Percentiles rank a stretch among this genome's conserved stretches.
Evolutionary conservation across 495 filamentous ascomycete genomes (phyloP).

Genomic region (Corynascus novoguineensis): DNA sequence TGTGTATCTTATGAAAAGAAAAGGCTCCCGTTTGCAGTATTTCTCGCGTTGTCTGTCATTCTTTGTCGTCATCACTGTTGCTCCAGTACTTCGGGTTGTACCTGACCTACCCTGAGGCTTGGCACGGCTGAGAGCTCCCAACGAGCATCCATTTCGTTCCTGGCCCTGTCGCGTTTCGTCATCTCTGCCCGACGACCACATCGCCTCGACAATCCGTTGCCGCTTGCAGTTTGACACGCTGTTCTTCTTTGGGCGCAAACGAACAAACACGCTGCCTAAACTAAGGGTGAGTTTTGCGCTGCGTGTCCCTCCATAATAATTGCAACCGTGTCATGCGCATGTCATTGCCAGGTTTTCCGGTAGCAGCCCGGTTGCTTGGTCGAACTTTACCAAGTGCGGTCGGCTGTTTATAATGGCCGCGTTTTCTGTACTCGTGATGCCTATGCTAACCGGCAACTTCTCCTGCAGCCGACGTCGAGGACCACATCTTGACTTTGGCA

Average conservation of each 20-base stretch:
- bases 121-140: constrained; percentile 16
- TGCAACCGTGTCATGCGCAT: constrained; percentile 15
- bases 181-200: constrained; percentile 22
- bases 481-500: too few relatives aligned
- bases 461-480: neutral
- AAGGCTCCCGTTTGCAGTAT: too few relatives aligned
- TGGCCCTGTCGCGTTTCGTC: constrained; percentile 16
- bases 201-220: neutral
- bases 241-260: constrained; percentile 11
- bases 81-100: too few relatives aligned
- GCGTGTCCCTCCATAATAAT: neutral
- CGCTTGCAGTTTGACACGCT: constrained; percentile 9
- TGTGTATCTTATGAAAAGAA: too few relatives aligned
- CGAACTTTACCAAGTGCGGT: neutral
- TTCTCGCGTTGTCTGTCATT: neutral
- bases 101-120: constrained; percentile 10
- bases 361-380: too few relatives aligned
- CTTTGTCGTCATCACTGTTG: neutral
- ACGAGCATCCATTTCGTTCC: constrained; percentile 5
- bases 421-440: neutral
- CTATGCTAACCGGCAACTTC: constrained; percentile 1
- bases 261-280: constrained; percentile 14
- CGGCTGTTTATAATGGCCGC: constrained; percentile 3
- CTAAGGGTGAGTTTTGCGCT: neutral
- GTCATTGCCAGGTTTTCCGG: constrained; percentile 8